Evolutionary conservation across 768 basidiomycete genomes (phyloP), one percentile per base, ranked within the genome.

Genomic region (Calocybe indica): DNA sequence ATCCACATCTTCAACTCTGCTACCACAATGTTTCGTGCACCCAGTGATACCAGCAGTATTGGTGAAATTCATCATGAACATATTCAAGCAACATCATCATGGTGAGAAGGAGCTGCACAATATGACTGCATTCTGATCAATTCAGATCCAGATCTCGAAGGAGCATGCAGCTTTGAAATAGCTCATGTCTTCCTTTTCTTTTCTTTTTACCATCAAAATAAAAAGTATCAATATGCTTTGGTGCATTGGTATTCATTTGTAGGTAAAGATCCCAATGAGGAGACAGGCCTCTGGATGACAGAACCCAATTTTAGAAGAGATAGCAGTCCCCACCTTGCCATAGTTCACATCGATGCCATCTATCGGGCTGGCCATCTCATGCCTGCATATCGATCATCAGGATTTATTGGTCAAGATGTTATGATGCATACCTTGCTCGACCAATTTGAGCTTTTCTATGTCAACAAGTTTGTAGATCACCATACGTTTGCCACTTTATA

Each of bases 41-140:
- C 70, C 13, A 72, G 70, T 55, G 59, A 71, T 35, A 44, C 52
- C 14, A 63, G 55, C 40, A 66, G 68, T 5, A 46, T 59, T 33
- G 69, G 47, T 50, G 41, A 22, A 9, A 43, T 43, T 5, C 13
- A 22, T 10, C 41, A 32, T 8, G 41, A 43, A 14, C 28, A 49
- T 6, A 69, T 72, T 30, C 49, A 58, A 1, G 50, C 63, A 1
- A 62, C 51, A 7, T 55, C 52, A 11, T 48, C 48, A 1, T 72
- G 68, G 67, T 53, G 54, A n/a, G 51, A 52, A 6, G 59, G 55
- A 1, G 36, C 51, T 14, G 38, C 58, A n/a, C 47, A 60, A 1
- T 52, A 59, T 43, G 67, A 73, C 13, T 46, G 45, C n/a, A n/a
- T 37, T 9, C 14, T 46, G 28, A 28, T 46, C 12, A 38, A 10